Evolutionary conservation across 768 basidiomycete species (phyloP).

Genomic region (Podaxis rugospora): DNA sequence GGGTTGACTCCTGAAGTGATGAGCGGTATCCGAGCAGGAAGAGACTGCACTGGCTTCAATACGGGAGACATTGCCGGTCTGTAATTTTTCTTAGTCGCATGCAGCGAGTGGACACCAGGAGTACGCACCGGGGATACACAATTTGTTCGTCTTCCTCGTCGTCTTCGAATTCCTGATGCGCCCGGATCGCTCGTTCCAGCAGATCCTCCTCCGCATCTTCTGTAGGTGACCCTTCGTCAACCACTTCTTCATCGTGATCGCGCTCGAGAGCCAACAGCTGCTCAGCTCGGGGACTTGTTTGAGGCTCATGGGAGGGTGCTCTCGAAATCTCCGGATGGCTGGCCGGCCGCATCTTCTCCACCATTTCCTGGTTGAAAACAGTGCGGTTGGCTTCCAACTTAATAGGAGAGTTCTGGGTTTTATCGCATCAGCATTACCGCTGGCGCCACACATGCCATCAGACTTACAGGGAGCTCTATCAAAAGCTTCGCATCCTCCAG

Average conservation of each 20-base stretch:
- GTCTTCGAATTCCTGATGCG: constrained; percentile 34
- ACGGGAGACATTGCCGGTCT: constrained; percentile 26
- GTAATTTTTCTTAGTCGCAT: neutral
- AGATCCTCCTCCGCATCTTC: constrained; percentile 90
- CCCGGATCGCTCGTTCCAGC: constrained; percentile 61
- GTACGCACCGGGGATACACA: constrained; percentile 62
- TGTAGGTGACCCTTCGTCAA: constrained; percentile 65
- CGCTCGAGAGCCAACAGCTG: constrained; percentile 15
- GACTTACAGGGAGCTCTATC: constrained; percentile 52
- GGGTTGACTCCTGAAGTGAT: constrained; percentile 27
- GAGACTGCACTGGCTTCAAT: constrained; percentile 25
- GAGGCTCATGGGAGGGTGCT: constrained; percentile 11
- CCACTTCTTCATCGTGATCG: constrained; percentile 51
- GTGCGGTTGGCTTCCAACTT: constrained; percentile 29
- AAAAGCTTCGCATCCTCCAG: constrained; percentile 65
- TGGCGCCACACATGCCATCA: constrained; percentile 1
- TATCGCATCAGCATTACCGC: neutral
- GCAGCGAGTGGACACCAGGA: constrained; percentile 24
- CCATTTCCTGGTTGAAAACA: constrained; percentile 26
- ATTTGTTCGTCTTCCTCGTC: constrained; percentile 65
- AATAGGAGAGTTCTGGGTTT: constrained; percentile 37
- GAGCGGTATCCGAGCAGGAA: constrained; percentile 28
- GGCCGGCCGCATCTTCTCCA: constrained; percentile 20
- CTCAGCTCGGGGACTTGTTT: constrained; percentile 23
- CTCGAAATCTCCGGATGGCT: constrained; percentile 13